Evolutionary conservation across 108 stramenopile genomes (phyloP).

Genomic region (Pinguiococcus pyrenoidosus): DNA sequence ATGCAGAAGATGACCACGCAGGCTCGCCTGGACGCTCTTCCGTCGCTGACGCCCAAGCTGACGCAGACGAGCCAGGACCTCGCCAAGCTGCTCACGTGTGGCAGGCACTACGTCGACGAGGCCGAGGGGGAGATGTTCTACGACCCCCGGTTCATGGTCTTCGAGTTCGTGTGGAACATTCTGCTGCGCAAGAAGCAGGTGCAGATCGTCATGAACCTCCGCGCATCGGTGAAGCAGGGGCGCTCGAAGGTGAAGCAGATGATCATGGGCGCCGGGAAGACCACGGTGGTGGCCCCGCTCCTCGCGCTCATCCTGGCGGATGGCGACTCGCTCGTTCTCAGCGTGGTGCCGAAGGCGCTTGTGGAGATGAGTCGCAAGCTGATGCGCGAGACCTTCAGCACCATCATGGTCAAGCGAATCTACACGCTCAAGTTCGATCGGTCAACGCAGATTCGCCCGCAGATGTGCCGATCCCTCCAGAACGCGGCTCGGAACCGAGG

Average conservation of each 20-base stretch:
- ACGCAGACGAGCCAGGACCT: slow-evolving; percentile 8
- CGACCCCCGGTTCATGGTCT: slow-evolving; percentile 26
- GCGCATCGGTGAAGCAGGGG: not conserved
- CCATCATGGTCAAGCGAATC: slow-evolving; percentile 11
- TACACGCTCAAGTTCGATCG: slow-evolving; percentile 18
- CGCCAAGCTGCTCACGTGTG: slow-evolving; percentile 7
- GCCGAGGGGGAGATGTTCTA: not conserved
- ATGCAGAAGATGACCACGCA: not conserved
- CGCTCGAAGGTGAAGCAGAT: slow-evolving; percentile 15
- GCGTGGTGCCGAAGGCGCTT: slow-evolving; percentile 22
- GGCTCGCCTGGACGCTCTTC: no score
- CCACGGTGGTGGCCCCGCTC: slow-evolving; percentile 23
- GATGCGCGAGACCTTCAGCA: slow-evolving; percentile 8
- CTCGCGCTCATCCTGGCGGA: slow-evolving; percentile 22
- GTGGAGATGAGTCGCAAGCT: slow-evolving; percentile 10
- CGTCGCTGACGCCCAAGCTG: no score
- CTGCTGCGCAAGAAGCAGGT: slow-evolving; percentile 22
- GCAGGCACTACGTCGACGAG: slow-evolving; percentile 10
- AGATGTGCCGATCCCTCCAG: not conserved
- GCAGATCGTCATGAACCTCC: slow-evolving; percentile 6
- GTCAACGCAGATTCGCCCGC: not conserved
- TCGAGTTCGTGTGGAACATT: slow-evolving; percentile 18
- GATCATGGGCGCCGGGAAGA: slow-evolving; percentile 34
- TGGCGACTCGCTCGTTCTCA: slow-evolving; percentile 11
- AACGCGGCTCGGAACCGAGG: slow-evolving; percentile 2